Evolutionary conservation across 257 asterid species (phyloP), one percentile per base, ranked within the genome.

Genomic region (Plantago major): DNA sequence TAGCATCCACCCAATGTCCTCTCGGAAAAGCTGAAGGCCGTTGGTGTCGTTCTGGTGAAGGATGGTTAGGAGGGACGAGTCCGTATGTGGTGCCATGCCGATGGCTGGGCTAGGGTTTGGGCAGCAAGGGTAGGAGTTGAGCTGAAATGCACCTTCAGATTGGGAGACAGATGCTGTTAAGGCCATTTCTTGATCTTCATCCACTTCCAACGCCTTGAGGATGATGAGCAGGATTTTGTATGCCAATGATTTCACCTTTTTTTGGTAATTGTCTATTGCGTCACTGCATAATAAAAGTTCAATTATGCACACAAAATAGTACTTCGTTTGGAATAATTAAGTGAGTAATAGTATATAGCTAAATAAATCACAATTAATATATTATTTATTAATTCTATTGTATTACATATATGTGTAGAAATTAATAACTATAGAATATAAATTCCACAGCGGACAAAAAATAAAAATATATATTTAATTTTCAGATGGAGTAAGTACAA

Each of bases 61-160:
- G 52, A 90, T 79, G 10, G 97, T 90, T 5, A 90, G 65, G 7
- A 85, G 85, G 15, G 77, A 44, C 0, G 97, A 71, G 46, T 90
- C 97, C 0, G 97, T 90, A 71, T 90, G 96, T 0, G 96, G 90
- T 38, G 89, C 94, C 51, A 90, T 71, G 11, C 97, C 97, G 17
- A 90, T 59, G 14, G 95, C 87, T 1, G 26, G 82, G 15, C 54
- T 73, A 56, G 96, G 91, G 81, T 82, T 78, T 10, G 96, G 97
- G 66, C 97, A 90, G 10, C 76, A 64, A 26, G 97, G 97, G 70
- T 81, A 90, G 0, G 97, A 90, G 47, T 90, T 90, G 8, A 90
- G 80, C 58, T 88, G 96, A 68, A 90, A 30, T 33, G 91, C 86
- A 42, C 83, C 82, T 37, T 58, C 69, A 2, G 88, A 80, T 66